Base-by-base conservation (phyloP, 2,329 filamentous ascomycete genomes). In the Penicillium corylophilum region DNA sequence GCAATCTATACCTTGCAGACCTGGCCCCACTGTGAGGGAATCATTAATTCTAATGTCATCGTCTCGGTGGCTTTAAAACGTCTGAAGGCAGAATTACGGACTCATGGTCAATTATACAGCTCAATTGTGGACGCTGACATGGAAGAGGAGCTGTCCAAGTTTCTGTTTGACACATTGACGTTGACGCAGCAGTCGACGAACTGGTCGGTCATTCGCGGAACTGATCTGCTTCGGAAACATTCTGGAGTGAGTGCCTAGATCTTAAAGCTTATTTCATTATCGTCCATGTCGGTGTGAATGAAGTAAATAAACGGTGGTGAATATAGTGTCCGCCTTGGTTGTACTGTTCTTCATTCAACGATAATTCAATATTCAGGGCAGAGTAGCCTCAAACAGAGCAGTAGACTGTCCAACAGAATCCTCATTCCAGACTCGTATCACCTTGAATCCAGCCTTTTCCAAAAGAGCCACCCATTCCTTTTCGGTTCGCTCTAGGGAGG, bases 11-110 rank as follows among this genome's bases (percentile, higher is more conserved):
- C 43, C 9, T 48, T 57, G 28, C 40, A 46, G 8, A 29, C 23
- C 3, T 60, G 54, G 53, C 53, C 58, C 2, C 58, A 59, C 28
- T 55, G 47, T 16, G 53, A 59, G 26, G 56, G 53, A 13, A 49
- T 59, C 22, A 26, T 56, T n/a, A 60, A 59, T 44, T 57, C 58
- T 5, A 55, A 54, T 16, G 29, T 54, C 4, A 24, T 45, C 4
- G 48, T 41, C 1, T 50, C 48, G 4, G 29, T 57, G 6, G 54
- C 51, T 18, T 15, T 57, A 10, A 36, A 42, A 22, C 26, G 8
- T 10, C n/a, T 55, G 12, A 48, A 51, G 38, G 40, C 31, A 23
- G 55, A 57, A 5, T n/a, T 48, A 42, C 24, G 23, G 35, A 23
- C 12, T 18, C 15, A 16, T 20, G 39, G 22, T 12, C 16, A 20